Base-by-base conservation (phyloP, 202 grass and related monocot genomes). In the Cymbopogon flexuosus region DNA sequence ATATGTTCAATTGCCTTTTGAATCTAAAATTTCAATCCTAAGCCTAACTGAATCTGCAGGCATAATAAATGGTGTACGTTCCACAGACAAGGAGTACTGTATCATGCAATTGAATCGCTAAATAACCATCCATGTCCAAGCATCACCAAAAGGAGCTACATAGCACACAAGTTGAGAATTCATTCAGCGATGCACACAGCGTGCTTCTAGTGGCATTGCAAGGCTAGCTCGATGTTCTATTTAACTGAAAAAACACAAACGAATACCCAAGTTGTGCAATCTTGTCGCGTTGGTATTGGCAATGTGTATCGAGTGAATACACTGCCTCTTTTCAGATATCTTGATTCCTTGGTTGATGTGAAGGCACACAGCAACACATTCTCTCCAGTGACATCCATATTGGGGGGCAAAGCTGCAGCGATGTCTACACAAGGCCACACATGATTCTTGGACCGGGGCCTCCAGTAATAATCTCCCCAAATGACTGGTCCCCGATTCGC, bases 301-400 rank as follows among this genome's bases (percentile, higher is more conserved):
- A 71, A 57, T 22, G 18, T 65, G 49, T 62, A 56, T 65, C 57
- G 13, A 41, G 65, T 58, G 73, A 77, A 73, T 58, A 83, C 73
- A 59, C 45, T 77, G 65, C 66, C 73, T 82, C 65, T n/a, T 72
- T 82, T 72, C 78, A 72, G 73, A 65, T 87, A 71, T 16, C 36
- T 59, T 56, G 73, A 87, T 87, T 72, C 73, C 10, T 34, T 82
- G 66, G 73, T 31, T 45, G 80, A 79, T 87, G 72, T 58, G 76
- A 75, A 60, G 71, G 73, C 62, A 62, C 51, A 62, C 19, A 82
- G 40, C 47, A 73, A 79, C 68, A 46, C 52, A 84, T 83, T 56
- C 80, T 33, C 73, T 33, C 79, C 23, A 72, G 57, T 37, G 80
- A 49, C 59, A 65, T 77, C 68, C 75, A 65, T 71, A 73, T 49